These are phyloP conservation scores for Hyaloscypha variabilis DNA, from an alignment of 495 filamentous ascomycete genomes.

Conservation along the genomic window DNA sequence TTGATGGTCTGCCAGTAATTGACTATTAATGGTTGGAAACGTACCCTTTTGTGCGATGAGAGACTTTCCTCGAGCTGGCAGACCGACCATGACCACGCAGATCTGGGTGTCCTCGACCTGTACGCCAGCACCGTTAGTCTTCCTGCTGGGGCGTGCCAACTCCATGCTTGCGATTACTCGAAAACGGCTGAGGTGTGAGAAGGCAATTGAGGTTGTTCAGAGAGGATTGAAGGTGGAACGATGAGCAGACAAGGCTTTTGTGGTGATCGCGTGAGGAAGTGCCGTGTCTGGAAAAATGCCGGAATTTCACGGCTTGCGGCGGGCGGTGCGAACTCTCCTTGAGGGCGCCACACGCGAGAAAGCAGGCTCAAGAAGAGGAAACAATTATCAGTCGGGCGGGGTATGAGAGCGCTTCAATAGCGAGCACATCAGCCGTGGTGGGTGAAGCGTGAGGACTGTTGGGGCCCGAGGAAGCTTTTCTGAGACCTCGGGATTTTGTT, in stretches of 20 bases:
- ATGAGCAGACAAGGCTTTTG: slow-evolving; percentile 12
- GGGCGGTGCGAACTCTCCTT: not conserved
- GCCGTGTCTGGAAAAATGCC: slow-evolving; percentile 1
- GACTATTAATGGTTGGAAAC: slow-evolving; percentile 23
- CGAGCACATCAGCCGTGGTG: slow-evolving; percentile 3
- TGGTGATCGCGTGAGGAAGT: slow-evolving; percentile 23
- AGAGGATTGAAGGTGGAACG: not conserved
- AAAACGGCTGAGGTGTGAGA: not conserved
- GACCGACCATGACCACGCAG: slow-evolving; percentile 98
- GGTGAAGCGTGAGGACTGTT: not conserved
- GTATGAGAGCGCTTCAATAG: not conserved
- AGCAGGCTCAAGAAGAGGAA: not conserved
- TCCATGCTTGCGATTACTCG: slow-evolving; percentile 24
- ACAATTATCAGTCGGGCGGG: not conserved
- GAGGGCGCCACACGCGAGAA: not conserved
- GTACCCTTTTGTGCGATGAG: slow-evolving; percentile 96
- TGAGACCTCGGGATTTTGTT: not conserved
- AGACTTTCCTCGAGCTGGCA: slow-evolving; percentile 94
- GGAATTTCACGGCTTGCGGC: slow-evolving; percentile 7
- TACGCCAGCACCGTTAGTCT: slow-evolving; percentile 51
- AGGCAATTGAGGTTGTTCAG: slow-evolving; percentile 3
- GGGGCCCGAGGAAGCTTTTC: not conserved
- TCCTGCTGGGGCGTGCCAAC: slow-evolving; percentile 34
- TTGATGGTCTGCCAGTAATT: slow-evolving; percentile 1
- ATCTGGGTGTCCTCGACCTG: slow-evolving; percentile 94